Conservation (phyloP, 306 rosid genomes). For the barrel medic (Medicago truncatula) region DNA sequence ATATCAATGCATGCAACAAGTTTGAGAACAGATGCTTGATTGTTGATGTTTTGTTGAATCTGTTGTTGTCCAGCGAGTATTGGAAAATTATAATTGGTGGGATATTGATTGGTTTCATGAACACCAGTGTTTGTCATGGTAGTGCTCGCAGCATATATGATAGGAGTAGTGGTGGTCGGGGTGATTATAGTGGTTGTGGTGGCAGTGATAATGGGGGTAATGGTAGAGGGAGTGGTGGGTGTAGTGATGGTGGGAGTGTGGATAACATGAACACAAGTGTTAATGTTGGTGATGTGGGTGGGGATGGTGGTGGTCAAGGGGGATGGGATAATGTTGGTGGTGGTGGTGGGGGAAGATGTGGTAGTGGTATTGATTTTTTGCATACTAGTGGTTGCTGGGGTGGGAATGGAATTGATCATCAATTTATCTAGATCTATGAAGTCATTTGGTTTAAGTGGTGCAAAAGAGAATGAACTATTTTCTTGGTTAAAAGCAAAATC, state of each 20-base stretch:
- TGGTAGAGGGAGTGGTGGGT: no score
- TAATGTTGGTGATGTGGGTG: no score
- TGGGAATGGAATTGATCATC: no score
- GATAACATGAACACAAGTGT: no score
- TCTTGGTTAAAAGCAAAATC: background rate
- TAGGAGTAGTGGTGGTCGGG: background rate
- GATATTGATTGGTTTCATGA: background rate
- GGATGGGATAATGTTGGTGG: no score
- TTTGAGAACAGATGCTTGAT: background rate
- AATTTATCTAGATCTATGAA: background rate
- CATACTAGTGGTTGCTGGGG: no score
- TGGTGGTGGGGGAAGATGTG: no score
- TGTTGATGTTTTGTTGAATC: background rate
- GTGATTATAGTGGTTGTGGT: background rate
- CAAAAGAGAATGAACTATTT: no score
- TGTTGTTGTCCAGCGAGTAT: background rate
- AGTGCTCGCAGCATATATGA: background rate
- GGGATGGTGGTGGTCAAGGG: no score
- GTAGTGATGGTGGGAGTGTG: no score
- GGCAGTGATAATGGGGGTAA: background rate
- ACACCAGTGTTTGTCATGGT: background rate
- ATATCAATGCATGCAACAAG: background rate
- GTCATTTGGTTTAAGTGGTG: background rate
- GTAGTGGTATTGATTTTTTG: no score
- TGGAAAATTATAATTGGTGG: background rate